phyloP scores from a whole-genome alignment of 2,329 filamentous ascomycete species.

The Orbilia oligospora region DNA sequence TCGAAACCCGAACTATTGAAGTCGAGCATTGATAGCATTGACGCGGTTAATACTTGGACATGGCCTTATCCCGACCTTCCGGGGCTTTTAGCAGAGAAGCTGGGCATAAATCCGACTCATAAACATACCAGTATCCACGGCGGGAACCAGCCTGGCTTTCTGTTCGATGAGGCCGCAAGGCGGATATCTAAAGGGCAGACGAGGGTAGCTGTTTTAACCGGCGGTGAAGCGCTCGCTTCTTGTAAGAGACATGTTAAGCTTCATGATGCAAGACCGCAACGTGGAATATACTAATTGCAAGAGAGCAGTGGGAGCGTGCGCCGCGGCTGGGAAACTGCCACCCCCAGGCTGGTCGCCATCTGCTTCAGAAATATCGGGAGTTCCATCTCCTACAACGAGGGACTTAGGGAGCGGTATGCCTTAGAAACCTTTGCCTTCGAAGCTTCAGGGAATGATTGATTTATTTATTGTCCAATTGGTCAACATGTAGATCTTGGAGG shows the following conservation, averaged over 20 bases:
- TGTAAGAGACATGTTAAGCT: constrained; percentile 66
- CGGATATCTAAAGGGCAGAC: constrained; percentile 72
- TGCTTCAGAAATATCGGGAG: constrained; percentile 69
- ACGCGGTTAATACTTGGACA: constrained; percentile 76
- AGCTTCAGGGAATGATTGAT: background rate
- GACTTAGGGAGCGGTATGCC: constrained; percentile 68
- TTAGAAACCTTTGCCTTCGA: too few species aligned
- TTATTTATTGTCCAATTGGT: background rate
- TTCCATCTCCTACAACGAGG: constrained; percentile 71
- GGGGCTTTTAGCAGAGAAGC: constrained; percentile 70
- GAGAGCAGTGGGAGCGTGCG: constrained; percentile 71
- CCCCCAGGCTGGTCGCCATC: constrained; percentile 74
- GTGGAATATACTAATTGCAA: constrained; percentile 64
- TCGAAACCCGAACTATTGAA: constrained; percentile 66
- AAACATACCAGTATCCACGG: constrained; percentile 73
- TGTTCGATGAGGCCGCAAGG: constrained; percentile 76
- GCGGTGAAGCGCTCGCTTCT: constrained; percentile 77
- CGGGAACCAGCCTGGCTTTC: constrained; percentile 75
- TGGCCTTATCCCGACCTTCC: constrained; percentile 77
- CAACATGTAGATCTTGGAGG: constrained; percentile 71
- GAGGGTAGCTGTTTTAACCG: constrained; percentile 74
- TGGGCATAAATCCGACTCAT: constrained; percentile 70
- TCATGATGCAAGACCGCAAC: too few species aligned
- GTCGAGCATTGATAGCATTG: constrained; percentile 72
- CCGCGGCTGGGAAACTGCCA: constrained; percentile 71